Percentiles rank a stretch among this genome's conserved stretches.
phyloP scores from a whole-genome alignment of 306 rosid genomes.

The Sphenostylis stenocarpa region DNA sequence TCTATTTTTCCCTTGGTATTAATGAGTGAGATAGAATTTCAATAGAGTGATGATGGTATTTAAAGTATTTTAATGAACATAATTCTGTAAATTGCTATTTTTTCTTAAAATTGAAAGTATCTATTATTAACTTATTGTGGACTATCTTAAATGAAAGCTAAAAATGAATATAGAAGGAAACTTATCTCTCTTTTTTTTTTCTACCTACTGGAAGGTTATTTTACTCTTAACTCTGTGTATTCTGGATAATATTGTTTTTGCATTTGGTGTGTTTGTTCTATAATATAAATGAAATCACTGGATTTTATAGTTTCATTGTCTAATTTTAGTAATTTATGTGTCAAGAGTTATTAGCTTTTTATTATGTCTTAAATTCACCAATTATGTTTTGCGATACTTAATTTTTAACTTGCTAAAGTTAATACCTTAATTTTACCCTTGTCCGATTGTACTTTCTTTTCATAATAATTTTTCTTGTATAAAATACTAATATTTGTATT shows the following conservation, averaged over 20 bases:
- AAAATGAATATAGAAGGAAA: not conserved
- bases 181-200: not conserved
- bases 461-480: not conserved
- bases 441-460: not conserved
- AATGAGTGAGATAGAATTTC: not conserved
- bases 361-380: not conserved
- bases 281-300: constrained; percentile 4
- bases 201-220: not conserved
- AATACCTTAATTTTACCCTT: not conserved
- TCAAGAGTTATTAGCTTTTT: not conserved
- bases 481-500: constrained; percentile 23
- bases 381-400: not conserved
- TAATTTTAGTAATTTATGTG: not conserved
- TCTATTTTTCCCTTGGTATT: not conserved
- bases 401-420: too few relatives aligned
- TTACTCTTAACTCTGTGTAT: not conserved
- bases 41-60: not conserved
- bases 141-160: not conserved
- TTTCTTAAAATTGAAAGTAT: not conserved
- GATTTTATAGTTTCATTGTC: constrained; percentile 6
- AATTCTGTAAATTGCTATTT: not conserved
- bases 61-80: not conserved
- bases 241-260: constrained; percentile 17
- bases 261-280: constrained; percentile 4
- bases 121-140: not conserved